Evolutionary conservation across 305 asterid species (phyloP), one percentile per base, ranked within the genome.

Genomic region (Fraxinus xanthoxyloides): DNA sequence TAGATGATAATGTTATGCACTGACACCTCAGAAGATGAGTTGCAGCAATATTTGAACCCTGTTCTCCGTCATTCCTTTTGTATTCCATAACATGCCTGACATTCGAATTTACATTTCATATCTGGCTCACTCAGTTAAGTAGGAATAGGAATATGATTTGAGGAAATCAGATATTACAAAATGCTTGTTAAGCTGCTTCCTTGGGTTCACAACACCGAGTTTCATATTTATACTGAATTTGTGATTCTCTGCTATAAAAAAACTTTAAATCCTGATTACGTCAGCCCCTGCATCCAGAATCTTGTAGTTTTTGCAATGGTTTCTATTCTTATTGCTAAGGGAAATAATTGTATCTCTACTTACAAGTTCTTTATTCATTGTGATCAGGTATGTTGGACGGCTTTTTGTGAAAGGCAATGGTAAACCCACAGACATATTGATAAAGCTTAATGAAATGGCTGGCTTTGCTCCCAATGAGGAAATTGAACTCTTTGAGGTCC

Each of bases 401-500:
- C 88, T 92, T 77, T 90, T 88, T 36, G 97, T 92, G 76, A 90
- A 94, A 82, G 85, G 88, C 80, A 82, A 54, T 80, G 90, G 92
- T 72, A 91, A 85, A 87, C 98, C 98, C 69, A 56, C 82, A 56
- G 97, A 92, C 59, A 86, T 92, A 82, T 34, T 90, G 81, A 51
- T 80, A 69, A 88, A 87, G 87, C 92, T 94, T 77, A 91, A 90
- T 87, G 93, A 90, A 85, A 83, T 94, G 92, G 94, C 94, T 80
- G 96, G 93, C 80, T 91, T 87, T 87, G 87, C 91, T 83, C 88
- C 94, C 34, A 93, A 91, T 81, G 95, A 90, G 84, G 94, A 91
- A 77, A 89, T 94, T 79, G 97, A 90, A 76, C 93, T 94, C 65
- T 94, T 87, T 85, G 98, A 94, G 96, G 98, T 36, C 43, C 43